Evolutionary conservation across 768 basidiomycete genomes (phyloP).

Genomic region (Psilocybe subaeruginosa): DNA sequence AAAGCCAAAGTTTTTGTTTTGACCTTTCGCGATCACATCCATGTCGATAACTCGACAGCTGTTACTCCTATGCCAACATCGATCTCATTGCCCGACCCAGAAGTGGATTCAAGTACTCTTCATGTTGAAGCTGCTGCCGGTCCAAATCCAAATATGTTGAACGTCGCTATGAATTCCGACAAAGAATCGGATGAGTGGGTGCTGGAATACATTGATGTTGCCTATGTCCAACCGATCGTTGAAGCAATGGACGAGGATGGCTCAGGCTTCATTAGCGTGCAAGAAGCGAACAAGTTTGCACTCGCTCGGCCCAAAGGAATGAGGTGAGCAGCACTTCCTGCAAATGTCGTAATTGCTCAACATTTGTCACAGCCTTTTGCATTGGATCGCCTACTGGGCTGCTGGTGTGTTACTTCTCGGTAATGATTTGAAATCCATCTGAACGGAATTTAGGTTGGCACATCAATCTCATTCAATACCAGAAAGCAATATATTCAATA

Average conservation of each 20-base stretch:
- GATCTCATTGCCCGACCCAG: background rate
- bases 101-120: background rate
- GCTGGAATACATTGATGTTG: constrained; percentile 27
- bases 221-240: constrained; percentile 27
- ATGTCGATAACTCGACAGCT: background rate
- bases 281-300: constrained; percentile 29
- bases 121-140: background rate
- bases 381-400: constrained; percentile 34
- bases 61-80: background rate
- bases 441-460: constrained; percentile 11
- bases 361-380: constrained; percentile 21
- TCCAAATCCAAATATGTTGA: background rate
- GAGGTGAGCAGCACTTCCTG: constrained; percentile 18
- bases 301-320: constrained; percentile 23
- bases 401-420: constrained; percentile 14
- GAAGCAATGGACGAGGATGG: constrained; percentile 32
- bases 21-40: constrained; percentile 13
- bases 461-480: constrained; percentile 4
- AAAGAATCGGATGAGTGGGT: constrained; percentile 23
- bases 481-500: constrained; percentile 7
- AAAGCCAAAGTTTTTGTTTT: constrained; percentile 16
- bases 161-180: background rate
- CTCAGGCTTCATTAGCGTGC: constrained; percentile 30
- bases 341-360: background rate
- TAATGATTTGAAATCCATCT: background rate